These are phyloP conservation scores for Fusarium agapanthi DNA, from an alignment of 2,329 filamentous ascomycete genomes.

Conservation along the genomic window DNA sequence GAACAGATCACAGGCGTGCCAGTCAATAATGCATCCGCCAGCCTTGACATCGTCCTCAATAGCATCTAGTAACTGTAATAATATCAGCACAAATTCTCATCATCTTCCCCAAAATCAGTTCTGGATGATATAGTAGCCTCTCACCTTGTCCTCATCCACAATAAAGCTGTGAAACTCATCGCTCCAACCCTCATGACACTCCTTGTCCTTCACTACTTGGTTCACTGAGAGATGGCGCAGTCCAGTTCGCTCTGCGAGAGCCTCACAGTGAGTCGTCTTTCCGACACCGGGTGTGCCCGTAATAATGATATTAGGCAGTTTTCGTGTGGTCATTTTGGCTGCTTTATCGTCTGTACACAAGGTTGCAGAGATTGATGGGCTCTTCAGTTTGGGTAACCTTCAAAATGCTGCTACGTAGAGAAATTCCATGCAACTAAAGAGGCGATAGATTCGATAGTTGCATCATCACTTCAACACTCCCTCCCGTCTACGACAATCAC, in stretches of 20 bases:
- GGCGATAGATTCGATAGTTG: constrained; percentile 20
- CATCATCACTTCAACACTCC: constrained; percentile 4
- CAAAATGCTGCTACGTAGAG: constrained; percentile 11
- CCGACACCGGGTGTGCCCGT: constrained; percentile 96
- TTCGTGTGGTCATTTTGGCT: constrained; percentile 52
- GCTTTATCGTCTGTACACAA: background rate
- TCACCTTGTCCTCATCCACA: constrained; percentile 94
- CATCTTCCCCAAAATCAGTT: background rate
- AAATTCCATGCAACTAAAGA: constrained; percentile 31
- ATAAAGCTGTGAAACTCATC: constrained; percentile 88
- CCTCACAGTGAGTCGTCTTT: constrained; percentile 92
- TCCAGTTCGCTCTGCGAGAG: constrained; percentile 77
- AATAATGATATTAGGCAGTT: constrained; percentile 86
- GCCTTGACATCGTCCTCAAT: constrained; percentile 82
- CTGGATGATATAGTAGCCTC: constrained; percentile 7
- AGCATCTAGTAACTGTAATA: constrained; percentile 77
- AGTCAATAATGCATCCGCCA: constrained; percentile 92
- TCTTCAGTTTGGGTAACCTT: constrained; percentile 8
- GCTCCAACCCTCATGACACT: constrained; percentile 88
- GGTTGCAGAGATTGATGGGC: constrained; percentile 37
- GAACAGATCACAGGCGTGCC: constrained; percentile 97
- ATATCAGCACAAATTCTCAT: constrained; percentile 6
- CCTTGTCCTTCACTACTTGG: constrained; percentile 86
- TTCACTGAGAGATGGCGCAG: constrained; percentile 89
- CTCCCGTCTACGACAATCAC: background rate